These are phyloP conservation scores for Alternaria burnsii DNA, from an alignment of 2,329 filamentous ascomycete genomes.

Conservation along the genomic window DNA sequence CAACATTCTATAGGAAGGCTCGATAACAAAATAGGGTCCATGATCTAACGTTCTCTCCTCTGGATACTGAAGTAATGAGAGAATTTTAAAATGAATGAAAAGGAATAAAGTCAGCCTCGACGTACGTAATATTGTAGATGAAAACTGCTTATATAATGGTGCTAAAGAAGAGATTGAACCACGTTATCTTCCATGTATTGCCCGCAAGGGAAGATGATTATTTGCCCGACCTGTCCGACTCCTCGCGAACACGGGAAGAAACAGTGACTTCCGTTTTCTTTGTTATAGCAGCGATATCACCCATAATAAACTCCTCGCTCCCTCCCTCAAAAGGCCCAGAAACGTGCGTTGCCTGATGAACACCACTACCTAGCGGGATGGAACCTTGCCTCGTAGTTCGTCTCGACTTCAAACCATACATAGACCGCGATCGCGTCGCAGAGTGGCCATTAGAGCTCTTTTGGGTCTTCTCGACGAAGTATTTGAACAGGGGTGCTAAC, in stretches of 20 bases:
- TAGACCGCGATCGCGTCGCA: constrained; percentile 9
- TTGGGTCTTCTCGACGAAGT: constrained; percentile 26
- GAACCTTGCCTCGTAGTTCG: constrained; percentile 7
- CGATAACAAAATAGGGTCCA: not conserved
- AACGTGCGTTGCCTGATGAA: not conserved
- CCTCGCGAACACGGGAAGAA: not conserved
- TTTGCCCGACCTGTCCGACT: not conserved
- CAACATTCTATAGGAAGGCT: not conserved
- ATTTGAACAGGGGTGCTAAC: constrained; percentile 24
- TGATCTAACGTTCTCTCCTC: not conserved
- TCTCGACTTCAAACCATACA: constrained; percentile 14
- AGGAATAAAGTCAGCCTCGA: not conserved
- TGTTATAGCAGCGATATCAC: constrained; percentile 10
- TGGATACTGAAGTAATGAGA: too few relatives aligned
- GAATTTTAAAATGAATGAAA: not conserved
- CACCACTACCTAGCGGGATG: constrained; percentile 10
- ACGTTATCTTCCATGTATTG: not conserved
- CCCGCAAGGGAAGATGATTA: not conserved
- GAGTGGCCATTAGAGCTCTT: constrained; percentile 16
- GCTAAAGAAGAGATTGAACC: not conserved
- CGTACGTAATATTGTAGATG: not conserved
- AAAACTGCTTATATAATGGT: not conserved
- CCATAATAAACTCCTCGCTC: constrained; percentile 21
- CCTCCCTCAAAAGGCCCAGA: not conserved
- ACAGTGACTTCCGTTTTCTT: constrained; percentile 18